These are phyloP conservation scores for Pelargonium fulgidum DNA, from an alignment of 441 rosid genomes.

Conservation along the genomic window DNA sequence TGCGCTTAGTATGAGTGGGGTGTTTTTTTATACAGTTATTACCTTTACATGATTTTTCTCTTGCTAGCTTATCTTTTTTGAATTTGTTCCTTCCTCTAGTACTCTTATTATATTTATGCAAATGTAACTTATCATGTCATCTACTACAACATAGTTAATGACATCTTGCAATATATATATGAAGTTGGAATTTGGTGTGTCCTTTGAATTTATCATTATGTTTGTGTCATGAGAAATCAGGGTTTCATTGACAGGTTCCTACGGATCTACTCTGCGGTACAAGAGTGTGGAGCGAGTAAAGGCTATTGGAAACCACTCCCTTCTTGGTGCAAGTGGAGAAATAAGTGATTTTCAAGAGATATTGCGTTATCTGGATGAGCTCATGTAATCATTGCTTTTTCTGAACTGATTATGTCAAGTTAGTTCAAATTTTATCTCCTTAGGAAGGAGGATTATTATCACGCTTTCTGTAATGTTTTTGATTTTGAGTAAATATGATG, in stretches of 20 bases:
- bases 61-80: not conserved
- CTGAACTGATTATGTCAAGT: not conserved
- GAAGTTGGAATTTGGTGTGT: no score
- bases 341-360: conserved; percentile 95
- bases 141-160: not conserved
- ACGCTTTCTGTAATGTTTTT: not conserved
- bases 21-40: not conserved
- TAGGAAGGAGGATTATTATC: not conserved
- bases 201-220: not conserved
- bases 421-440: not conserved
- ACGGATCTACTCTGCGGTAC: conserved; percentile 88
- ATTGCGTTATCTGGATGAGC: conserved; percentile 76
- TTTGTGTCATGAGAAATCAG: not conserved
- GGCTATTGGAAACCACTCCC: conserved; percentile 89
- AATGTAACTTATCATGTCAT: not conserved
- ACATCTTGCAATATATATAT: not conserved
- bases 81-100: not conserved
- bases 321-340: conserved; percentile 95
- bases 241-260: conserved; percentile 50
- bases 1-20: not conserved
- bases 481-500: conserved; percentile 17
- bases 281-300: conserved; percentile 82
- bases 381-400: conserved; percentile 45
- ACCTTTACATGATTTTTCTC: not conserved
- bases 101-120: not conserved